Base-by-base conservation (phyloP, 495 filamentous ascomycete genomes). In the Neurospora intermedia region DNA sequence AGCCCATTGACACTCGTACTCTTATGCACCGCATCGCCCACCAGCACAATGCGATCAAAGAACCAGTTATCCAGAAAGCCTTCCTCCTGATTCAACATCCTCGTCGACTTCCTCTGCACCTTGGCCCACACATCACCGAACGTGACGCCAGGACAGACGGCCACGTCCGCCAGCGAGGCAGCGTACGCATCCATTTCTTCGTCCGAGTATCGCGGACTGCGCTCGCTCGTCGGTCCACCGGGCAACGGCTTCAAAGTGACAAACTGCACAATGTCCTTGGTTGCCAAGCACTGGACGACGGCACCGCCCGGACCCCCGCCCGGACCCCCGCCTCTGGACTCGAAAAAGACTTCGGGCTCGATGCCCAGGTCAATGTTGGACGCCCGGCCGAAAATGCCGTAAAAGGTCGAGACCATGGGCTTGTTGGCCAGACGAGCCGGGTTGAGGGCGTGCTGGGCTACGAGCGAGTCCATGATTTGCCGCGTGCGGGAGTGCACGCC, bases 1-100 rank as follows among this genome's bases (percentile, higher is more conserved):
- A 62, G 7, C 23, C 54, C 54, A 11, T 62, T 62, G 1, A 62
- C 54, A 35, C 54, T 62, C 0, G 54, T 62, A 18, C 54, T 62
- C 75, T 86, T 86, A 71, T 84, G 84, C 27, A 82, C 77, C 8
- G 84, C 78, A 70, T 87, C 85, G 13, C 85, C 84, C 2, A 83
- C 74, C 35, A 83, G 78, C 8, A 85, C 81, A 54, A 85, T 75
- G 20, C 84, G 77, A 18, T 77, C 81, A 69, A 75, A 82, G 23
- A 59, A 74, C 85, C 85, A 86, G 11, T 76, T 72, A 5, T 83
- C 77, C 27, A 83, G 69, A 1, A 80, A 76, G 6, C 78, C 78
- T 73, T 87, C 85, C 73, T 87, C 83, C 8, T 85, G 71, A 8
- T 72, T 73, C 18, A 81, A 75, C 74, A 84, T 69, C n/a, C 75